Conservation (phyloP, 176 grass and related monocot species). For the Poa pratensis region DNA sequence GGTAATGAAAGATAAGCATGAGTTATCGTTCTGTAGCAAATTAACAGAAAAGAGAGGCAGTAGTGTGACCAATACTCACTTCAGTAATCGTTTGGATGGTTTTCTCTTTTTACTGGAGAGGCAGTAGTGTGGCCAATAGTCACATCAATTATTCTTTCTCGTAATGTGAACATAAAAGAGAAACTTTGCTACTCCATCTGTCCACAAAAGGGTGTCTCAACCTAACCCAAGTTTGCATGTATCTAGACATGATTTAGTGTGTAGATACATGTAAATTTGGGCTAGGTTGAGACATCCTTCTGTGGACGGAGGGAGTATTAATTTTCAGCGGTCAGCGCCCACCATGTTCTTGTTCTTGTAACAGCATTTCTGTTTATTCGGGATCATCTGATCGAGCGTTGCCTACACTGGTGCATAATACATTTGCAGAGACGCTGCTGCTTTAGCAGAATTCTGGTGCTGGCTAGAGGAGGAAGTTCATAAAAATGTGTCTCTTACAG, state of each 20-base stretch:
- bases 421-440: constrained; percentile 89
- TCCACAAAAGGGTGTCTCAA: too few species aligned
- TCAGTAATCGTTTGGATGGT: background rate
- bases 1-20: background rate
- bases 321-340: background rate
- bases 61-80: background rate
- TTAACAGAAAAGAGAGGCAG: background rate
- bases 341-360: background rate
- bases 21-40: background rate
- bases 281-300: too few species aligned
- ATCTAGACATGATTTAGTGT: too few species aligned
- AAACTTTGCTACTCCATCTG: background rate
- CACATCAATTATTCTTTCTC: constrained; percentile 3
- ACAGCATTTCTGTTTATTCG: constrained; percentile 22
- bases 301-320: background rate
- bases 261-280: too few species aligned
- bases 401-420: constrained; percentile 16
- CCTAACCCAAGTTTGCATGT: too few species aligned
- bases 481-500: constrained; percentile 63
- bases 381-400: constrained; percentile 17
- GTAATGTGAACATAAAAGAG: constrained; percentile 18
- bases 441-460: constrained; percentile 94
- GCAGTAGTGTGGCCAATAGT: background rate
- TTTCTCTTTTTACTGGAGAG: background rate
- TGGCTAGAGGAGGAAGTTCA: constrained; percentile 79